These are phyloP conservation scores for Prunus yedoensis DNA, from an alignment of 331 rosid species.

Conservation along the genomic window DNA sequence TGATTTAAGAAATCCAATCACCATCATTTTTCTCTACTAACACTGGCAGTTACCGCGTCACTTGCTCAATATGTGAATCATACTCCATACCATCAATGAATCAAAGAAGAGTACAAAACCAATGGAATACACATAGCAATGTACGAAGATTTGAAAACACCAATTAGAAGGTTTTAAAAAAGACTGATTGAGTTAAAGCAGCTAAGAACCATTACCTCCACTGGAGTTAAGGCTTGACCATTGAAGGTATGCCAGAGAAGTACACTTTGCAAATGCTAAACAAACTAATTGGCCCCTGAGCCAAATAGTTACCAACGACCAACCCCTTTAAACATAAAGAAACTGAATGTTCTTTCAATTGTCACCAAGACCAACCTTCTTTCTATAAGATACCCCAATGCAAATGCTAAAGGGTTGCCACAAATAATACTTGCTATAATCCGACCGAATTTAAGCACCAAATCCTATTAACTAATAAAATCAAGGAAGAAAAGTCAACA, in stretches of 20 bases:
- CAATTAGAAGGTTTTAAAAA: too few species aligned
- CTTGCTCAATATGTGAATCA: too few species aligned
- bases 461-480: background rate
- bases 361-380: background rate
- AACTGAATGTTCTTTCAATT: background rate
- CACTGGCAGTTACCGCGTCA: too few species aligned
- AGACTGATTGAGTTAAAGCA: too few species aligned
- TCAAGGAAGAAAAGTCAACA: too few species aligned
- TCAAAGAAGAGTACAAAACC: too few species aligned
- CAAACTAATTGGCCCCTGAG: background rate
- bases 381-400: background rate
- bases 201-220: background rate
- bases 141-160: too few species aligned
- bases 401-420: constrained; percentile 5
- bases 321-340: background rate
- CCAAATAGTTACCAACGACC: constrained; percentile 5
- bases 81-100: too few species aligned
- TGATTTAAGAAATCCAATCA: too few species aligned
- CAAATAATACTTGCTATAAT: background rate
- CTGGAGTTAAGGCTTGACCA: background rate
- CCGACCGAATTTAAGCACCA: constrained; percentile 3
- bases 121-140: too few species aligned
- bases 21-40: too few species aligned
- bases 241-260: background rate
- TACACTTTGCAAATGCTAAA: background rate